Base-by-base conservation (phyloP, 169 alveolate genomes). In the Plasmodium inui region DNA sequence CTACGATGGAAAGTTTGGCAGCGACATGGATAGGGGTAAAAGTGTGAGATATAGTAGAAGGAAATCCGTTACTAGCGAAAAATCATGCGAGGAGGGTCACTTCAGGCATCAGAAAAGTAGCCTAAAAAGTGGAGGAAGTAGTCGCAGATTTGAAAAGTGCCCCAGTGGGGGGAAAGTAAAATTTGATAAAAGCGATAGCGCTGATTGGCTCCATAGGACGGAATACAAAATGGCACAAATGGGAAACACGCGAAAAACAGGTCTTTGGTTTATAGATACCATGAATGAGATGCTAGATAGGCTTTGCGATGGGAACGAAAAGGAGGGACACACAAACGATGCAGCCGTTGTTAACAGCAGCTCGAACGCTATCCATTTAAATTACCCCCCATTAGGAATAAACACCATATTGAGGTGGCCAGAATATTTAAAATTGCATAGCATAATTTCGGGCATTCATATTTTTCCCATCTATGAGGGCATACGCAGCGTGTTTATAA, bases 381-480 rank as follows among this genome's bases (percentile, higher is more conserved):
- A 30, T 39, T 73, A 70, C 70, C 37, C 50, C 3, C 28, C 80
- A 9, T 37, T 89, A 41, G 83, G 72, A 55, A 70, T 67, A 44
- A 37, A 80, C 34, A 37, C 19, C 37, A 78, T 79, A 79, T 28
- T 78, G 30, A 81, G 72, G 32, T 89, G 90, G 89, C 53, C 79
- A 70, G 90, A 89, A 44, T 89, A 41, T 53, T 19, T 79, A 57
- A 89, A 89, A 80, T 12, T 78, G 5, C 34, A 89, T 12, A 67
- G 72, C 37, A 2, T 89, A 26, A 79, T 89, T 50, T 80, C 72
- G 46, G 70, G 82, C 55, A 80, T 30, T 19, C 94, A 89, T 44
- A 89, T 89, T 34, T 89, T 89, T 8, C 44, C 41, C 50, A 89
- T 89, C 28, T 89, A 81, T 79, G 94, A 89, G 50, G 57, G 70